phyloP scores from a whole-genome alignment of 345 rosid genomes.

The Erysimum cheiranthoides region DNA sequence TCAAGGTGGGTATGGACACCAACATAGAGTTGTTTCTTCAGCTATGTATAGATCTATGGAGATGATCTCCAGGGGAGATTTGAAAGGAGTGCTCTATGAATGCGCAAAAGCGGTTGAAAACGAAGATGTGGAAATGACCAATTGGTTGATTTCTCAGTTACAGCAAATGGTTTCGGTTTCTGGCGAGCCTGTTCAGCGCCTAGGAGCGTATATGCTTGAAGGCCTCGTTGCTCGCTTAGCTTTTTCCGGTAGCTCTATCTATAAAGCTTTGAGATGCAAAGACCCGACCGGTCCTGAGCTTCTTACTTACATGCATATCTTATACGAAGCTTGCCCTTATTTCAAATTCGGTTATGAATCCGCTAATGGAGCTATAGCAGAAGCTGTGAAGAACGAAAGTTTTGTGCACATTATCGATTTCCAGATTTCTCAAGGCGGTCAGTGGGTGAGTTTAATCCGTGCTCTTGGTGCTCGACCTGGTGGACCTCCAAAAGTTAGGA shows the following conservation, averaged over 20 bases:
- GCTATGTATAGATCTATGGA: slow-evolving; percentile 51
- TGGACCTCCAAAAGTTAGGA: slow-evolving; percentile 78
- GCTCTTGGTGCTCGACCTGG: slow-evolving; percentile 89
- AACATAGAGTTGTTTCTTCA: slow-evolving; percentile 39
- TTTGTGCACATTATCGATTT: slow-evolving; percentile 87
- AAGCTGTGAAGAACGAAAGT: slow-evolving; percentile 80
- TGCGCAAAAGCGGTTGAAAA: slow-evolving; percentile 83
- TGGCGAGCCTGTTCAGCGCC: slow-evolving; percentile 86
- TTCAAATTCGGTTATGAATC: slow-evolving; percentile 95
- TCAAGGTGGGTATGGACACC: slow-evolving; percentile 24
- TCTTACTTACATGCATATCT: slow-evolving; percentile 84
- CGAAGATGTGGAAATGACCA: slow-evolving; percentile 52
- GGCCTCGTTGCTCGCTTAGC: slow-evolving; percentile 84
- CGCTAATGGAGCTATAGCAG: slow-evolving; percentile 96
- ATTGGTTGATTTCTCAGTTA: slow-evolving; percentile 71
- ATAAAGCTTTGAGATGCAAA: slow-evolving; percentile 81
- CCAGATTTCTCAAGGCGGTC: slow-evolving; percentile 80
- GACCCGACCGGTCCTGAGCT: slow-evolving; percentile 82
- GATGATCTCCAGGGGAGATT: slow-evolving; percentile 67
- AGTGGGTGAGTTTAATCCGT: slow-evolving; percentile 92
- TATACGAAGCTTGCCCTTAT: slow-evolving; percentile 90
- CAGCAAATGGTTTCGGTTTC: slow-evolving; percentile 86
- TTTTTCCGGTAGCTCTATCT: slow-evolving; percentile 84
- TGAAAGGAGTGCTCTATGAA: slow-evolving; percentile 71
- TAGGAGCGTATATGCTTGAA: slow-evolving; percentile 93